phyloP scores from a whole-genome alignment of 371 early-diverging fungal species.

The Mucor lusitanicus region DNA sequence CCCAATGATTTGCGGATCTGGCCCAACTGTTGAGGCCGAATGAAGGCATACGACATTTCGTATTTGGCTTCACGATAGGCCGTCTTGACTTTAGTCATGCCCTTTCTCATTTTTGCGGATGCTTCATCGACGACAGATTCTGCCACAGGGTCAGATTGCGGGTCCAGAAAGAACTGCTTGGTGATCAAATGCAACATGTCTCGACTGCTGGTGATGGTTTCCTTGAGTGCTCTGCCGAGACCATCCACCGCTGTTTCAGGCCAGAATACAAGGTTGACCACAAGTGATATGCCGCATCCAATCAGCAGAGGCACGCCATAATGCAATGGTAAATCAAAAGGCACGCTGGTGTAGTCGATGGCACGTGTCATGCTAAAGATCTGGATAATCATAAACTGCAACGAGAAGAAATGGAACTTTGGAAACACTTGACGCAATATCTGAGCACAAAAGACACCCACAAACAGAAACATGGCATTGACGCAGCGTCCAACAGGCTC shows the following conservation, averaged over 20 bases:
- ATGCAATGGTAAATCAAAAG: conserved; percentile 24
- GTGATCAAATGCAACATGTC: conserved; percentile 49
- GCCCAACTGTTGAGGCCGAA: conserved; percentile 41
- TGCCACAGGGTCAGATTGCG: conserved; percentile 31
- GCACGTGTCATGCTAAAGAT: conserved; percentile 32
- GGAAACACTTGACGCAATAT: conserved; percentile 33
- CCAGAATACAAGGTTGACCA: conserved; percentile 49
- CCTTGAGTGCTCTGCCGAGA: conserved; percentile 46
- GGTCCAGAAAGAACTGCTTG: conserved; percentile 49
- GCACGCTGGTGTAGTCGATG: conserved; percentile 16
- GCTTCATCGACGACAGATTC: conserved; percentile 35
- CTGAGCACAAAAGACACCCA: conserved; percentile 34
- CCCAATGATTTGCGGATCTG: conserved; percentile 39
- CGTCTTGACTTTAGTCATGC: conserved; percentile 48
- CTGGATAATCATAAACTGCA: conserved; percentile 40
- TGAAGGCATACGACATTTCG: conserved; percentile 47
- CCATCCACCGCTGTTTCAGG: conserved; percentile 56
- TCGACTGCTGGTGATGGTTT: conserved; percentile 41
- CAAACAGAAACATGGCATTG: conserved; percentile 31
- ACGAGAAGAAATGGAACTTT: conserved; percentile 39
- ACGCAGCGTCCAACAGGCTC: conserved; percentile 18
- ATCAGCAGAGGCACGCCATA: conserved; percentile 34
- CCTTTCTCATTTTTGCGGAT: conserved; percentile 37
- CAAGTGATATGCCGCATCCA: conserved; percentile 29
- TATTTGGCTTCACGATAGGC: conserved; percentile 53